Base-by-base conservation (phyloP, 805 yeast species). In the Cyberlindnera amylophila region DNA sequence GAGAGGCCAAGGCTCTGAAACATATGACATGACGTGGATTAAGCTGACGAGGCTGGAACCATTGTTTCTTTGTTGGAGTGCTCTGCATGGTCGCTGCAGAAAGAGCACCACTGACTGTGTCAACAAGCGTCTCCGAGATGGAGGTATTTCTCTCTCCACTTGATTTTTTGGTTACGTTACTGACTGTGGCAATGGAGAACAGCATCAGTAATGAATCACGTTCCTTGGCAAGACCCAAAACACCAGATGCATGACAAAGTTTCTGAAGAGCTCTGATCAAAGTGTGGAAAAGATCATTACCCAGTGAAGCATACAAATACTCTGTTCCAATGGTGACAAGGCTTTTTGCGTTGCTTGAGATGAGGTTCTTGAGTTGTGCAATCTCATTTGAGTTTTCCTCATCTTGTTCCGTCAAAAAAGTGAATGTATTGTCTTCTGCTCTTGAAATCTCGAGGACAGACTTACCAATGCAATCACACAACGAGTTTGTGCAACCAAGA, bases 191-290 rank as follows among this genome's bases (percentile, higher is more conserved):
- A 12, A 54, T 48, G 1, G 79, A 67, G 49, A 78, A 70, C n/a
- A 71, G 50, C n/a, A 56, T 49, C 36, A 80, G 49, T 23, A 77
- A 73, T 9, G 77, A 74, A 53, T 87, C 85, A 37, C 95, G 66
- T 17, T 82, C 67, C 0, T 65, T 67, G 1, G 61, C 55, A 11
- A 84, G 57, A 0, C 79, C 81, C n/a, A 89, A 61, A 13, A 87
- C 65, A 0, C 97, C 97, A 0, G 90, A 74, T 0, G 90, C 79
- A 58, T 88, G 96, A 6, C 95, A 79, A 37, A 86, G 69, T 49
- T 82, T 81, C 59, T 91, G 97, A 7, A 86, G 70, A 0, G 95
- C 75, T 31, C 96, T 68, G 3, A 89, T 77, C 3, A 82, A 55
- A 9, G 69, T 63, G 43, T 84, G 84, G 59, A 86, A 90, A 16